Conservation (phyloP, 371 early-diverging fungal species). For the Mucor mucedo region DNA sequence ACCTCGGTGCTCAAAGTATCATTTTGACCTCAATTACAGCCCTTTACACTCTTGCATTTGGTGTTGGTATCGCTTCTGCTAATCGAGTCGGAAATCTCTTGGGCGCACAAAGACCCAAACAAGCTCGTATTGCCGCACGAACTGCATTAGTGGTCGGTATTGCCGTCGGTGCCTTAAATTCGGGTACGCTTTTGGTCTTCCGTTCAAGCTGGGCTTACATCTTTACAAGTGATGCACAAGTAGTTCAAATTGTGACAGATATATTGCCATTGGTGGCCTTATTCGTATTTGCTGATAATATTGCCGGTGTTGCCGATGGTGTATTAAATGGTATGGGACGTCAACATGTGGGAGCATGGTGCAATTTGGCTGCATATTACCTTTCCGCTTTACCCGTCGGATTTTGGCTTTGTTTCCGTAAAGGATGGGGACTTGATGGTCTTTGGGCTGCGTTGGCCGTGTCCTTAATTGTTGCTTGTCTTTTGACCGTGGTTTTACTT, state of each 20-base stretch:
- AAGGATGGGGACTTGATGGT: constrained; percentile 61
- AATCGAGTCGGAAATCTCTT: constrained; percentile 81
- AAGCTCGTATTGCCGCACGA: constrained; percentile 51
- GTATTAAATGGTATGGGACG: constrained; percentile 73
- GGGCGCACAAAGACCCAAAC: constrained; percentile 57
- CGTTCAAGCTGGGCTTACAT: constrained; percentile 64
- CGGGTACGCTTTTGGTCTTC: constrained; percentile 33
- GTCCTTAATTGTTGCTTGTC: constrained; percentile 28
- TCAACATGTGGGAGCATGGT: constrained; percentile 69
- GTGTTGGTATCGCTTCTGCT: constrained; percentile 68
- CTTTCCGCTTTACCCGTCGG: constrained; percentile 71
- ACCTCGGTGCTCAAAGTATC: constrained; percentile 85
- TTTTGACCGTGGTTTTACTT: constrained; percentile 34
- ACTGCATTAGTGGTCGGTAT: constrained; percentile 46
- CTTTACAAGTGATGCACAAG: constrained; percentile 68
- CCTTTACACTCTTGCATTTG: constrained; percentile 72
- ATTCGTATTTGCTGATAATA: constrained; percentile 77
- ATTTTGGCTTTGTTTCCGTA: constrained; percentile 59
- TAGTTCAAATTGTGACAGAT: constrained; percentile 64
- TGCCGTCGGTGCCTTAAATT: constrained; percentile 38
- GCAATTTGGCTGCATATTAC: constrained; percentile 69
- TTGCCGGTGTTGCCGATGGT: constrained; percentile 72
- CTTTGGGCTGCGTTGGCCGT: constrained; percentile 64
- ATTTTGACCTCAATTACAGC: constrained; percentile 73
- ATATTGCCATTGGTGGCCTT: constrained; percentile 76